phyloP scores from a whole-genome alignment of 352 stramenopile genomes.

The Phytopythium mirpurense region DNA sequence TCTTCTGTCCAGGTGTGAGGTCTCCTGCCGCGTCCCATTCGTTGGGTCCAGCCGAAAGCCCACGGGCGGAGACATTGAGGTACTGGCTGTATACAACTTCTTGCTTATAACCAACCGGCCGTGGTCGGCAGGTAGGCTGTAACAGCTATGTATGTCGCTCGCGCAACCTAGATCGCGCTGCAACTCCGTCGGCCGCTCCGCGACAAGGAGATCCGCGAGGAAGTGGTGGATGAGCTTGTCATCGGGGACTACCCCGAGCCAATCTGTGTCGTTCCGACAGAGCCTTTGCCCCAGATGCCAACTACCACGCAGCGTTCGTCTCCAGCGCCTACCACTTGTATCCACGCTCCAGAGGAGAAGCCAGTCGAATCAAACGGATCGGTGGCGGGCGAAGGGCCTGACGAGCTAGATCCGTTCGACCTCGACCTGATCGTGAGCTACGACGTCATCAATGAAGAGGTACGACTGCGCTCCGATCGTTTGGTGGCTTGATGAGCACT shows the following conservation, averaged over 20 bases:
- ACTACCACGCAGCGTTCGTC: constrained; percentile 10
- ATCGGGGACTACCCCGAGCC: constrained; percentile 52
- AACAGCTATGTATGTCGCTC: not conserved
- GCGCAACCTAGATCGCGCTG: constrained; percentile 28
- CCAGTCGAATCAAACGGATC: not conserved
- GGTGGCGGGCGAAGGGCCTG: not conserved
- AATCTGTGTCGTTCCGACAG: not conserved
- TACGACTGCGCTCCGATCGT: constrained; percentile 4
- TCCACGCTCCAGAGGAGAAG: not conserved
- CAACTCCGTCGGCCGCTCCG: constrained; percentile 51
- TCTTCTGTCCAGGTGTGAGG: constrained; percentile 43
- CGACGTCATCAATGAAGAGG: constrained; percentile 84
- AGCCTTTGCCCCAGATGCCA: constrained; percentile 9
- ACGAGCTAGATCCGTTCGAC: constrained; percentile 38
- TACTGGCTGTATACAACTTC: no score
- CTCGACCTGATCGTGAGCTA: constrained; percentile 79
- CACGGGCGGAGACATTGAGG: constrained; percentile 57
- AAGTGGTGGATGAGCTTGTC: constrained; percentile 41
- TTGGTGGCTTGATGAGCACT: not conserved
- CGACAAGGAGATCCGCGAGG: constrained; percentile 45
- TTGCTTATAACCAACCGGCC: no score
- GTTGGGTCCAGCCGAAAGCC: constrained; percentile 67
- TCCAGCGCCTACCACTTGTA: not conserved
- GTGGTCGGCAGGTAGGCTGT: not conserved
- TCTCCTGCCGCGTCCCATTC: constrained; percentile 50